Evolutionary conservation across 257 asterid genomes (phyloP).

Genomic region (Vinca minor): DNA sequence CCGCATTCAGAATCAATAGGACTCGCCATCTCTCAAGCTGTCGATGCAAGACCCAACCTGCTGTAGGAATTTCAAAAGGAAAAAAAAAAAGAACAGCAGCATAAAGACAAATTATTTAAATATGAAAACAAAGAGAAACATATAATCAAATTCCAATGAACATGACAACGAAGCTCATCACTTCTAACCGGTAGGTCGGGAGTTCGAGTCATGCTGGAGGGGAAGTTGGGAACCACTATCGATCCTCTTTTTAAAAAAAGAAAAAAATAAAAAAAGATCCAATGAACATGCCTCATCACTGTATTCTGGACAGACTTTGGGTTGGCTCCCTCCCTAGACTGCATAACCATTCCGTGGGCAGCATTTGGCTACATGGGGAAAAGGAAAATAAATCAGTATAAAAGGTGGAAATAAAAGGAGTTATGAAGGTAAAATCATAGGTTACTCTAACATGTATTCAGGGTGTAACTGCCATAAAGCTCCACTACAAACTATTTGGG

Average conservation of each 20-base stretch:
- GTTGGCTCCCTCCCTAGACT: slow-evolving; percentile 57
- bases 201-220: too few species aligned
- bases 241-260: too few species aligned
- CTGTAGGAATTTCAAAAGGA: slow-evolving; percentile 12
- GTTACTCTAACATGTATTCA: too few species aligned
- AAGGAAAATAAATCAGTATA: slow-evolving; percentile 7
- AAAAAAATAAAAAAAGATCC: too few species aligned
- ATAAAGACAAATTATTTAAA: slow-evolving; percentile 18
- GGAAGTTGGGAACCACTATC: too few species aligned
- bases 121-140: slow-evolving; percentile 8
- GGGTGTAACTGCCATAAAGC: too few species aligned
- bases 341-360: slow-evolving; percentile 44
- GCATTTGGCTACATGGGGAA: slow-evolving; percentile 59
- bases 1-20: neutral
- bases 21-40: slow-evolving; percentile 18
- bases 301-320: slow-evolving; percentile 64
- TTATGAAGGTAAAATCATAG: too few species aligned
- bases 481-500: too few species aligned
- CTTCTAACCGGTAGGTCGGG: too few species aligned
- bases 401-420: neutral
- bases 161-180: too few species aligned
- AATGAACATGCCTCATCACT: slow-evolving; percentile 61
- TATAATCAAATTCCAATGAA: slow-evolving; percentile 17
- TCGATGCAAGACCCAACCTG: slow-evolving; percentile 27
- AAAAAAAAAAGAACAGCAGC: too few species aligned